Percentiles rank a stretch among this genome's conserved stretches.
phyloP scores from a whole-genome alignment of 2,329 filamentous ascomycete species.

The Colletotrichum tropicicola region DNA sequence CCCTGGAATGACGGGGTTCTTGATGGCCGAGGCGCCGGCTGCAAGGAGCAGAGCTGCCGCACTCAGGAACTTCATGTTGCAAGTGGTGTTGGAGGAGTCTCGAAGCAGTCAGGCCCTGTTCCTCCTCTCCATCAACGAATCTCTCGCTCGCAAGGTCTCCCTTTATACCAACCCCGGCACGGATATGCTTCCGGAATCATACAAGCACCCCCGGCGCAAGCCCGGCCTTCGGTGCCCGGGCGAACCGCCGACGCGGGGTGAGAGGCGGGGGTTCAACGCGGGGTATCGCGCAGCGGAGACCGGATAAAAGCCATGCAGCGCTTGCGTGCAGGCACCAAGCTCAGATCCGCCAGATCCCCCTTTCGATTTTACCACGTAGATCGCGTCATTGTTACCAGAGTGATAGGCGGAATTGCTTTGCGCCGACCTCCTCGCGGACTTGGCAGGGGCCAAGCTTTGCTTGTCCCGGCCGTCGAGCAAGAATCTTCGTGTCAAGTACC shows the following conservation, averaged over 20 bases:
- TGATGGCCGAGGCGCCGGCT: slow-evolving; percentile 16
- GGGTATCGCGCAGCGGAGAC: slow-evolving; percentile 13
- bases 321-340: neutral
- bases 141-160: neutral
- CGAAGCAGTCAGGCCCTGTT: too few species aligned
- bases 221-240: neutral
- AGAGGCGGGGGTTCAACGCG: neutral
- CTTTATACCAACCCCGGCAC: neutral
- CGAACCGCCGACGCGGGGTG: slow-evolving; percentile 1
- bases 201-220: neutral
- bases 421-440: neutral
- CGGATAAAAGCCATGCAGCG: slow-evolving; percentile 8
- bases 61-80: slow-evolving; percentile 15
- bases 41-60: slow-evolving; percentile 8
- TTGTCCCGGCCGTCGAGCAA: neutral
- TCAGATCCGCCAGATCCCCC: slow-evolving; percentile 6
- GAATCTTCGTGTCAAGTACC: slow-evolving; percentile 2
- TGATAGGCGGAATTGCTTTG: slow-evolving; percentile 26
- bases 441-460: slow-evolving; percentile 12
- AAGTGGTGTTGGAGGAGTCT: too few species aligned
- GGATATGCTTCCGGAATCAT: neutral
- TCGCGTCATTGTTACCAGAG: neutral
- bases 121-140: too few species aligned
- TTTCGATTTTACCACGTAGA: neutral
- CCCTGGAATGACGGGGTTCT: slow-evolving; percentile 24